Base-by-base conservation (phyloP, 257 asterid species). In the Przewalskia tangutica region DNA sequence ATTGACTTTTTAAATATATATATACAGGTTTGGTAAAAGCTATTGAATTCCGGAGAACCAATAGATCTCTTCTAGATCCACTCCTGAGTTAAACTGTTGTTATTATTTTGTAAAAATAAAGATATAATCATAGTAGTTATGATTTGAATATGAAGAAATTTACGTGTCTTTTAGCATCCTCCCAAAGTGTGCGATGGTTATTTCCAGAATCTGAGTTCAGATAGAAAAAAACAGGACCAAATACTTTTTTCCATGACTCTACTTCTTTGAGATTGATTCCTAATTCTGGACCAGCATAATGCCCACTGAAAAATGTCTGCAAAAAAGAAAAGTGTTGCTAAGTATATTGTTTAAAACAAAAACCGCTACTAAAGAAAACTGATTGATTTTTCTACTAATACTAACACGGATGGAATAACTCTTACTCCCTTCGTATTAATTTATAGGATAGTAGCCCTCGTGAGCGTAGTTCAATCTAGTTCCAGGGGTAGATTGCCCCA, bases 211-310 rank as follows among this genome's bases (percentile, higher is more conserved):
- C 88, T 3, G 92, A 89, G 86, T 94, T 94, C 8, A 93, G 79
- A 81, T 94, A 94, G 53, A 91, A 67, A 85, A 90, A 93, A 81
- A 93, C 89, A 1, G 98, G 98, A 79, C 98, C 98, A 63, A 90
- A 93, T 2, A 93, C 97, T 70, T 93, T 93, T 85, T 89, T 93
- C 97, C 98, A 94, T 5, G 94, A 85, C 87, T 94, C 97, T 17
- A 94, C 93, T 84, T 86, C 81, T 87, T 0, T 90, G 88, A 76
- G 85, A 81, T 16, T 81, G 53, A 89, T 82, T 81, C 97, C 92
- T 86, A 91, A 83, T 44, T 90, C 88, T 11, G 80, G 87, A 27
- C 97, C 97, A 12, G 92, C 89, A 80, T 94, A 94, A 83, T 94
- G 97, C 13, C 84, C 93, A 62, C 95, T 82, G 18, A 88, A 58